phyloP scores from a whole-genome alignment of 192 early-diverging fungal species.

The Coemansia umbellata region DNA sequence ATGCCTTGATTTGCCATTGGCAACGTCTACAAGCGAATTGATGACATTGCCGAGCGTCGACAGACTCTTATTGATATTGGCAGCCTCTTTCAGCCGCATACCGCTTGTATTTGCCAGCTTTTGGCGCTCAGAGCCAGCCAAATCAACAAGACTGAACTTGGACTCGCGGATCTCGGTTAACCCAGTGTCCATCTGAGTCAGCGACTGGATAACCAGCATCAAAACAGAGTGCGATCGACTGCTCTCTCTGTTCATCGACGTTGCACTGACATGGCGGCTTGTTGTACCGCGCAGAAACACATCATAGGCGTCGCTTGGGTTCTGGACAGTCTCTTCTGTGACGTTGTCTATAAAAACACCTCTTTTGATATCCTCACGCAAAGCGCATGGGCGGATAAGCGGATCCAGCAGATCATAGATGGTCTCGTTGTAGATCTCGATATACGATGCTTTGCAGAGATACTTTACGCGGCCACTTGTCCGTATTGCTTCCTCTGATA shows the following conservation, averaged over 20 bases:
- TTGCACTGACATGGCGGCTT: constrained; percentile 68
- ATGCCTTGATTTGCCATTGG: constrained; percentile 56
- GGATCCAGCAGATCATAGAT: constrained; percentile 83
- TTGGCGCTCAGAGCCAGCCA: constrained; percentile 74
- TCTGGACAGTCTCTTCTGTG: constrained; percentile 60
- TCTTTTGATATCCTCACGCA: constrained; percentile 65
- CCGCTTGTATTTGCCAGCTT: constrained; percentile 62
- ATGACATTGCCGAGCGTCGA: constrained; percentile 79
- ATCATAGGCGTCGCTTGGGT: constrained; percentile 59
- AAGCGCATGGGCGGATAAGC: constrained; percentile 52
- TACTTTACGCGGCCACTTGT: constrained; percentile 56
- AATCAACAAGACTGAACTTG: constrained; percentile 74
- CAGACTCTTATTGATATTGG: constrained; percentile 79
- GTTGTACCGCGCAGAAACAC: constrained; percentile 60
- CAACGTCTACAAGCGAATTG: constrained; percentile 69
- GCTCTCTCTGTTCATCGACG: constrained; percentile 81
- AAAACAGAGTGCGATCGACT: constrained; percentile 80
- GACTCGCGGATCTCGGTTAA: constrained; percentile 60
- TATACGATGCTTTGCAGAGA: constrained; percentile 82
- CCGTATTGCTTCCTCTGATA: constrained; percentile 50
- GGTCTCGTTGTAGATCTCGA: constrained; percentile 94
- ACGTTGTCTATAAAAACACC: constrained; percentile 66
- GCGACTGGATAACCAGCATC: constrained; percentile 71
- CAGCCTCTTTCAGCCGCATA: constrained; percentile 69
- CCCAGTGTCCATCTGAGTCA: constrained; percentile 49